Evolutionary conservation across 1,284 basidiomycete genomes (phyloP), one percentile per base, ranked within the genome.

Genomic region (Dichomitus squalens): DNA sequence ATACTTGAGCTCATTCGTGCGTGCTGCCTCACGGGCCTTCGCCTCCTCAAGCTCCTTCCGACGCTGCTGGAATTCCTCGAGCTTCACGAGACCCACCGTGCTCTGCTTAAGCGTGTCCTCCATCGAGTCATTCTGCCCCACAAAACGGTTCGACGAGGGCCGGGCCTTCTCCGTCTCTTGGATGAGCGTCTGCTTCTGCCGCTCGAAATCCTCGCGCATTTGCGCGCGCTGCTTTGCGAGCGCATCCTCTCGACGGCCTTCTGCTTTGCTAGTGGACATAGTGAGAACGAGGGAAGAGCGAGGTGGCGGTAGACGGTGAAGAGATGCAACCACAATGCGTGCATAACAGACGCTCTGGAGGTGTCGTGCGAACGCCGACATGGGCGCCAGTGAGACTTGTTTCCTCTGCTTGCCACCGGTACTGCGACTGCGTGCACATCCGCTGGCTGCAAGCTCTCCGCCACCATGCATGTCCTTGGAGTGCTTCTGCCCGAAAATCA

Each of bases 21-120:
- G 76, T 27, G 95, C 96, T 0, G 95, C 95, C 70, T 95, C 92
- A 51, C 94, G 83, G 23, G 92, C 87, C 71, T 95, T 95, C 46
- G 90, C 88, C 73, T 99, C 97, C 70, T 98, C 95, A 3, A 99
- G 76, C 66, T 92, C 93, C 65, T 93, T 92, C 57, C 94, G 80
- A 66, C 84, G 87, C 72, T 92, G 88, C 71, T 93, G 91, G 66
- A 99, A 99, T 48, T 98, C 97, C 67, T 96, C 92, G 7, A 98
- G 81, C 58, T 84, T 86, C 2, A 99, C 96, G 14, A 99, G 83
- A 66, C 97, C 97, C 55, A 99, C 87, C 0, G 97, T 99, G 49
- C 84, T 90, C 68, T 95, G 85, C 79, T 98, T 98, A 51, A 99
- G 82, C 11, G 85, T 84, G 58, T 99, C 97, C 72, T 98, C 96